phyloP scores from a whole-genome alignment of 2,329 filamentous ascomycete species.

The Monosporascus sp. region DNA sequence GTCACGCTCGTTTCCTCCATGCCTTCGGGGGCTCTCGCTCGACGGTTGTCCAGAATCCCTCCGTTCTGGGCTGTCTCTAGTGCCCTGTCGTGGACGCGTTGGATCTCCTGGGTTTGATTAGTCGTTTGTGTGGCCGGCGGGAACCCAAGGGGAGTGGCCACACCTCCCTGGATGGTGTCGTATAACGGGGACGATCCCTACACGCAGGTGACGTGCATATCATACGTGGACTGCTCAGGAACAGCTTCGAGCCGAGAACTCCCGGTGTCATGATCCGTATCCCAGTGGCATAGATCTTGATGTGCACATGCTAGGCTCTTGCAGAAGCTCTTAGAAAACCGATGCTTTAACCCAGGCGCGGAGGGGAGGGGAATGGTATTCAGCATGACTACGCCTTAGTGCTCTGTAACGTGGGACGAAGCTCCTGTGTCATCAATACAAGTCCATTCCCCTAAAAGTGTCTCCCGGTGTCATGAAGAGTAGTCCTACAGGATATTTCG shows the following conservation, averaged over 20 bases:
- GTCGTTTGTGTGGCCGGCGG: conserved; percentile 1
- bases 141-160: conserved; percentile 2
- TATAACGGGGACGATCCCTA: conserved; percentile 10
- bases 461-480: background rate
- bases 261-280: background rate
- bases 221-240: conserved; percentile 10
- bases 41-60: conserved; percentile 5
- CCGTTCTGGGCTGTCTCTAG: conserved; percentile 7
- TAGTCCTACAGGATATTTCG: background rate
- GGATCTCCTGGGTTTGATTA: conserved; percentile 6
- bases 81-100: conserved; percentile 11
- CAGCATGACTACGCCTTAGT: conserved; percentile 7
- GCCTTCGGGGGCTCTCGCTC: conserved; percentile 4
- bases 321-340: conserved; percentile 14
- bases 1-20: conserved; percentile 9
- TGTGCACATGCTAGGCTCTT: conserved; percentile 2
- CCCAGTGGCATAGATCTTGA: conserved; percentile 5
- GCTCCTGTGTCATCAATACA: conserved; percentile 16
- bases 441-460: conserved; percentile 8
- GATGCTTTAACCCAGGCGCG: conserved; percentile 1
- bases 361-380: background rate
- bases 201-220: conserved; percentile 8
- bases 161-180: conserved; percentile 5
- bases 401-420: conserved; percentile 23
- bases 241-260: conserved; percentile 1